phyloP scores from a whole-genome alignment of 176 grass and related monocot species.

The Calamus simplicifolius region DNA sequence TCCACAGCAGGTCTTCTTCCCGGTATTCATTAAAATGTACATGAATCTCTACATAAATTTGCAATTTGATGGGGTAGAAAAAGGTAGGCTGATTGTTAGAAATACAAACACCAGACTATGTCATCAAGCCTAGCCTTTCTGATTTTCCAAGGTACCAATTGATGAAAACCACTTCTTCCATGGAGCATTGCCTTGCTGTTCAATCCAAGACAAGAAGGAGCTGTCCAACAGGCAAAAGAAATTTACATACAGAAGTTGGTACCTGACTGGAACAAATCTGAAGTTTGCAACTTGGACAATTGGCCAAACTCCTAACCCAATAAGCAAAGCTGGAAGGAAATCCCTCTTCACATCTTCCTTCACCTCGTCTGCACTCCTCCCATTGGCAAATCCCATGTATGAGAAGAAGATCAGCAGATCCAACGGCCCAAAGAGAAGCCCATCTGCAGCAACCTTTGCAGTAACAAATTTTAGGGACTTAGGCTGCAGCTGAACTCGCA shows the following conservation, averaged over 20 bases:
- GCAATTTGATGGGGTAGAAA: too few species aligned
- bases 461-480: constrained; percentile 63
- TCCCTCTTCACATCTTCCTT: constrained; percentile 96
- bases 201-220: constrained; percentile 87
- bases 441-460: constrained; percentile 70
- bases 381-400: constrained; percentile 69
- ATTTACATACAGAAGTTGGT: constrained; percentile 90
- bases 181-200: constrained; percentile 77
- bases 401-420: constrained; percentile 86
- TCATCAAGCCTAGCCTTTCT: constrained; percentile 12
- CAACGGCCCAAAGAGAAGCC: constrained; percentile 53
- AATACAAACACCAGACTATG: too few species aligned
- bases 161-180: constrained; percentile 85
- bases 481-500: constrained; percentile 36
- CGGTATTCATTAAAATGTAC: too few species aligned
- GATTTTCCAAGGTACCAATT: constrained; percentile 41
- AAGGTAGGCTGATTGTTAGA: too few species aligned
- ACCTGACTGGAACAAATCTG: constrained; percentile 66
- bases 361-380: constrained; percentile 50
- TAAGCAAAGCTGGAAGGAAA: constrained; percentile 59
- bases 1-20: too few species aligned
- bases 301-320: constrained; percentile 66
- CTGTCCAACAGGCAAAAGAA: constrained; percentile 84
- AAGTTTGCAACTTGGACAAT: constrained; percentile 79
- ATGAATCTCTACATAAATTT: too few species aligned